Conservation (phyloP, 2,329 filamentous ascomycete genomes). For the Dichotomopilus funicola region DNA sequence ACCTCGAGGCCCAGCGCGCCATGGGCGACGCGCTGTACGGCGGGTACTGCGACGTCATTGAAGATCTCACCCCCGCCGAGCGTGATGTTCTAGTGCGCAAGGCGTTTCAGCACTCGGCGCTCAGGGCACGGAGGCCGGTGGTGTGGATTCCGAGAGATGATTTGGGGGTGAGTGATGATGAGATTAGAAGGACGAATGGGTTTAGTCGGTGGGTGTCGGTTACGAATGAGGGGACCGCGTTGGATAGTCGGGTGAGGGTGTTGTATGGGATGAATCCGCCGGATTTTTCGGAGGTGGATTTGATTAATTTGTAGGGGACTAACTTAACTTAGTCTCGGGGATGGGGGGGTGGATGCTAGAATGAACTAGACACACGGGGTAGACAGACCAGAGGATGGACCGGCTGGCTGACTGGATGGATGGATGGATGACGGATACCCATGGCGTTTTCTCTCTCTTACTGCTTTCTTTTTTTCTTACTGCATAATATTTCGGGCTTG, state of each 20-base stretch:
- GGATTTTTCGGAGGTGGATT: slow-evolving; percentile 80
- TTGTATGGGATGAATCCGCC: slow-evolving; percentile 81
- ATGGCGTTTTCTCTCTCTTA: too few species aligned
- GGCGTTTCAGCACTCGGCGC: slow-evolving; percentile 84
- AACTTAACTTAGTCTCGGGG: too few species aligned
- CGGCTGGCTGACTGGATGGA: too few species aligned
- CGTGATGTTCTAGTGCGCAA: slow-evolving; percentile 77
- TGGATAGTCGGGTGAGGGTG: slow-evolving; percentile 77
- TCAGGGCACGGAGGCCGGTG: slow-evolving; percentile 75
- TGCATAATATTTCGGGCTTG: too few species aligned
- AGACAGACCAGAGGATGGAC: too few species aligned
- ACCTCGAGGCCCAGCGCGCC: slow-evolving; percentile 65
- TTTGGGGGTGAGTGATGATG: slow-evolving; percentile 84
- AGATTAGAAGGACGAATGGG: slow-evolving; percentile 69
- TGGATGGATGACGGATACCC: too few species aligned
- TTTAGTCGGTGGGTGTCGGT: slow-evolving; percentile 84
- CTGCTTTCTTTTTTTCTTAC: too few species aligned
- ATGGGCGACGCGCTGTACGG: slow-evolving; percentile 80
- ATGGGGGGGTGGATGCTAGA: too few species aligned
- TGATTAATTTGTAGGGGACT: slow-evolving; percentile 62
- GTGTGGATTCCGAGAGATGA: slow-evolving; percentile 94
- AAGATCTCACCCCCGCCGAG: slow-evolving; percentile 86
- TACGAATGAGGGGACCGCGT: slow-evolving; percentile 82
- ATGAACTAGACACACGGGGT: too few species aligned
- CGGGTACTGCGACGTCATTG: slow-evolving; percentile 84